Evolutionary conservation across 495 filamentous ascomycete species (phyloP).

Genomic region (Immersiella caudata): DNA sequence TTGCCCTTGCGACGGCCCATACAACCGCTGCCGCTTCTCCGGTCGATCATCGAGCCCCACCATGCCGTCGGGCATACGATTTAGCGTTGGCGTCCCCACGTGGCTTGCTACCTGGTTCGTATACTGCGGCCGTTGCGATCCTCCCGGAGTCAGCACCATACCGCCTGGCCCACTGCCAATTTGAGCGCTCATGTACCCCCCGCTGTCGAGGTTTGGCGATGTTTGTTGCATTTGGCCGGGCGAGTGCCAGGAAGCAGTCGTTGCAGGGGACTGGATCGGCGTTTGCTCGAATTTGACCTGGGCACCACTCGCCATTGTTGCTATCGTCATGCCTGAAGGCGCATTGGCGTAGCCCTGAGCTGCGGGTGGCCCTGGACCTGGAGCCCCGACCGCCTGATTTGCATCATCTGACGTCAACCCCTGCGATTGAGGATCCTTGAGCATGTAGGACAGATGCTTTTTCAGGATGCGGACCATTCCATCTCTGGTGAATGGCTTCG

Average conservation of each 20-base stretch:
- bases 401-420: conserved; percentile 22
- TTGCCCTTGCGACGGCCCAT: conserved; percentile 35
- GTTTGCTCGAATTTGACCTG: conserved; percentile 82
- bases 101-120: conserved; percentile 37
- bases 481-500: conserved; percentile 96
- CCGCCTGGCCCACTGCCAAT: conserved; percentile 42
- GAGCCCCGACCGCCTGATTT: conserved; percentile 24
- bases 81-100: conserved; percentile 29
- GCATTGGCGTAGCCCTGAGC: conserved; percentile 26
- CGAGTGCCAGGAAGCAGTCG: conserved; percentile 73
- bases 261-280: conserved; percentile 73
- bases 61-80: conserved; percentile 37
- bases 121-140: conserved; percentile 39
- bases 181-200: conserved; percentile 42
- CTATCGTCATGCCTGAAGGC: conserved; percentile 22
- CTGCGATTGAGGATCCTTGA: conserved; percentile 49
- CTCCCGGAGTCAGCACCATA: conserved; percentile 50
- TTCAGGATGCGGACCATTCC: conserved; percentile 88
- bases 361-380: conserved; percentile 30
- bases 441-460: conserved; percentile 79
- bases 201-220: conserved; percentile 56
- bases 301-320: conserved; percentile 36
- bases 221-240: conserved; percentile 68
- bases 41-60: conserved; percentile 31
- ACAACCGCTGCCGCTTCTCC: conserved; percentile 45